Conservation (phyloP, 768 basidiomycete species). For the Naganishia onofrii region DNA sequence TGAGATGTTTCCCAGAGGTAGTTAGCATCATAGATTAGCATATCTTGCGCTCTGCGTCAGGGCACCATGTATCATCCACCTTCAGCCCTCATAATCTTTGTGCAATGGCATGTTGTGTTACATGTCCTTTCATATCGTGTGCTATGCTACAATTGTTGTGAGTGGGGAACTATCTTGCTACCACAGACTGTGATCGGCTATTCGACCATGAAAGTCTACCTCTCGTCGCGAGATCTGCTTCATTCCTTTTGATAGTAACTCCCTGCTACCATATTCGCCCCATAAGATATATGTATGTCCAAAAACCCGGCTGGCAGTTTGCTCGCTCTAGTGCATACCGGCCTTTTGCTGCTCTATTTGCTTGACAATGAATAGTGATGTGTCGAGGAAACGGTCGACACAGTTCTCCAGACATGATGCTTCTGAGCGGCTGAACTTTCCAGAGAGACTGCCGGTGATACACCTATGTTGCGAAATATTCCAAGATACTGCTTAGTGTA, state of each 20-base stretch:
- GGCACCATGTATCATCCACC: too few species aligned
- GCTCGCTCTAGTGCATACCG: constrained; percentile 20
- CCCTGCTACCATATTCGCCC: too few species aligned
- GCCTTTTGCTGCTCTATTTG: constrained; percentile 55
- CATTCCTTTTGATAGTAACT: not conserved
- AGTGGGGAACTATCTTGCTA: not conserved
- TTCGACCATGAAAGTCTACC: not conserved
- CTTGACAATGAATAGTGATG: constrained; percentile 75
- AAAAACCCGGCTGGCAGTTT: not conserved
- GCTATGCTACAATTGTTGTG: constrained; percentile 16
- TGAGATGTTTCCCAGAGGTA: not conserved
- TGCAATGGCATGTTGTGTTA: not conserved
- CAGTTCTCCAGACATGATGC: constrained; percentile 81
- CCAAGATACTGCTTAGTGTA: not conserved
- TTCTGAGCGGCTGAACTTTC: constrained; percentile 56
- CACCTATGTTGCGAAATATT: constrained; percentile 7
- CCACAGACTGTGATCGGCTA: not conserved
- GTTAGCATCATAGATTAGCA: not conserved
- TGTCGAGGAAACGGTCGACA: constrained; percentile 87
- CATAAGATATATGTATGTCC: not conserved
- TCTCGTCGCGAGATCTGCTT: not conserved
- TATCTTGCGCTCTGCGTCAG: too few species aligned
- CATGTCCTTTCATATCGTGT: constrained; percentile 1
- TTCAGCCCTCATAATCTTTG: not conserved
- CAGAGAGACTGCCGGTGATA: constrained; percentile 28